Base-by-base conservation (phyloP, 768 basidiomycete genomes). In the Scleroderma bovista region DNA sequence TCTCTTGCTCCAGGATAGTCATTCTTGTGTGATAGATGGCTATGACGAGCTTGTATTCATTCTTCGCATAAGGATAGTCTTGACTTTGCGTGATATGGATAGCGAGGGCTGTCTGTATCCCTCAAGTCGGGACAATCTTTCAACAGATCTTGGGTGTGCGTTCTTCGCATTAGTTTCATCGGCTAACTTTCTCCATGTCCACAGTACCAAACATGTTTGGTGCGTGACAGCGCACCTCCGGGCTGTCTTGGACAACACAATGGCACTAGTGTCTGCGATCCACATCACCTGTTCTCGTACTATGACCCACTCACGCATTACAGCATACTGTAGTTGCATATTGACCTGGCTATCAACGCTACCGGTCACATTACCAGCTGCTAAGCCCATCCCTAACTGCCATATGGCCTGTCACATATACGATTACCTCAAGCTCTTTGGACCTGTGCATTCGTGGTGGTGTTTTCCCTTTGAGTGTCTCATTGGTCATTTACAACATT, bases 381-480 rank as follows among this genome's bases (percentile, higher is more conserved):
- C 34, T 9, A 23, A 8, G 15, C 17, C 36, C 6, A 50, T 29
- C 13, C 61, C 66, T 3, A 72, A 69, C 37, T 55, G 67, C 17
- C 71, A 72, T 47, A 49, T 63, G 2, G 48, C 69, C 2, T 47
- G 68, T 20, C 69, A 65, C 23, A 51, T 70, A 1, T 60, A 57
- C 7, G 55, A 72, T 15, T 73, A 71, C 33, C 51, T 72, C 1
- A 6, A 56, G 0, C 52, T 65, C 1, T 73, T 72, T 51, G 69
- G 73, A 2, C 75, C 75, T 36, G 62, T 69, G 1, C 61, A 68
- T 43, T 64, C 63, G 3, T 66, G 61, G 60, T 66, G 66, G 60
- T 47, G 52, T 2, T 66, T 61, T 47, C 60, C 59, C 0, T 64
- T 62, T 11, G 51, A 68, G 24, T 37, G 46, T 2, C 32, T 66